Percentiles rank a stretch among this genome's conserved stretches.
Evolutionary conservation across 1,284 basidiomycete species (phyloP).

Genomic region (Hypsizygus ulmarius): DNA sequence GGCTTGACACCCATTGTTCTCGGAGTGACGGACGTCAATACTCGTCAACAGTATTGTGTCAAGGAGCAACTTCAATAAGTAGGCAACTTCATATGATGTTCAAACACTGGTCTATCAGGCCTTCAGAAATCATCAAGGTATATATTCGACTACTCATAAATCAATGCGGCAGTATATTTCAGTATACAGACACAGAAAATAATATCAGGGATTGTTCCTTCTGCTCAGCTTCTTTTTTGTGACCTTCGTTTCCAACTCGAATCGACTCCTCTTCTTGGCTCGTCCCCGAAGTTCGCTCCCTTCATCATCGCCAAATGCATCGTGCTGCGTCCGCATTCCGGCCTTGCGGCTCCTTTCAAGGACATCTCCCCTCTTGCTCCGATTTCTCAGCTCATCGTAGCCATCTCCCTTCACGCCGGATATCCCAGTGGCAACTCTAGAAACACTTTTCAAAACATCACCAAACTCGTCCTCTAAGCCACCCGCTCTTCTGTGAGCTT

Average conservation of each 20-base stretch:
- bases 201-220: conserved; percentile 14
- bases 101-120: too few relatives aligned
- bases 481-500: conserved; percentile 58
- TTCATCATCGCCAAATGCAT: conserved; percentile 40
- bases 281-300: conserved; percentile 41
- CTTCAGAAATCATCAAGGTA: too few relatives aligned
- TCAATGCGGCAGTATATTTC: too few relatives aligned
- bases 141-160: too few relatives aligned
- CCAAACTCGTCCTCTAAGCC: conserved; percentile 84
- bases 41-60: too few relatives aligned
- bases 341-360: conserved; percentile 49
- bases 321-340: conserved; percentile 34
- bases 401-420: conserved; percentile 55
- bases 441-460: conserved; percentile 66
- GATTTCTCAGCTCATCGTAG: conserved; percentile 71
- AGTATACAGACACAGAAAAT: conserved; percentile 6
- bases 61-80: too few relatives aligned
- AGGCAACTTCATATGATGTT: too few relatives aligned
- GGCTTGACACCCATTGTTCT: too few relatives aligned
- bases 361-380: conserved; percentile 63
- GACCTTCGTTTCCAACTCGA: conserved; percentile 70
- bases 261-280: conserved; percentile 67
- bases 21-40: too few relatives aligned
- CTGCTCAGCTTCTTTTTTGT: conserved; percentile 43
- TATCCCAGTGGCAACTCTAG: conserved; percentile 36